Conservation (phyloP, 257 asterid genomes). For the Fraxinus pennsylvanica region DNA sequence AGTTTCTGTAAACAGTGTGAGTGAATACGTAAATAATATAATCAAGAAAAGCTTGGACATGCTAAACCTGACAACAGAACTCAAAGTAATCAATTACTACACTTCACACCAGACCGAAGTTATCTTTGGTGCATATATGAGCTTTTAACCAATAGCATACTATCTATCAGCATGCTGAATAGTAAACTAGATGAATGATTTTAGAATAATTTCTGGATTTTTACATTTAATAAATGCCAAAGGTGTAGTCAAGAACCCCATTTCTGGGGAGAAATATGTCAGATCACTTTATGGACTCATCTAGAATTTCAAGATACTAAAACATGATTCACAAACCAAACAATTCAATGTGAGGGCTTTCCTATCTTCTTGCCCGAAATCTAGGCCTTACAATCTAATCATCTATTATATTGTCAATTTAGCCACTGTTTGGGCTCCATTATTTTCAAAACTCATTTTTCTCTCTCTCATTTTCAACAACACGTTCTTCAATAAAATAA, state of each 20-base stretch:
- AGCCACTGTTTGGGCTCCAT: background rate
- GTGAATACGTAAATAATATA: constrained; percentile 3
- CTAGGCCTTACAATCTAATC: background rate
- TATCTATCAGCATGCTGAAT: background rate
- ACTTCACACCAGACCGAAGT: constrained; percentile 2
- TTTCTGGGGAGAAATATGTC: background rate
- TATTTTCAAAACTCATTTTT: no score
- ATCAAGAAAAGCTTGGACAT: constrained; percentile 1
- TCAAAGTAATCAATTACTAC: background rate
- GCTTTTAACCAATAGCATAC: constrained; percentile 1
- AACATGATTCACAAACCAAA: background rate
- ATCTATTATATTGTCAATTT: background rate
- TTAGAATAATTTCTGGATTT: background rate
- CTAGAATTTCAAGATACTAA: background rate
- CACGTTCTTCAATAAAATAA: no score
- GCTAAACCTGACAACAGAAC: constrained; percentile 11
- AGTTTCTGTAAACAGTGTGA: constrained; percentile 56
- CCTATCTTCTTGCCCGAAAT: background rate
- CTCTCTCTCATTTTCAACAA: no score
- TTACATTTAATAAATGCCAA: background rate
- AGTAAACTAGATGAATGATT: background rate
- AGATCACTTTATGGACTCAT: background rate
- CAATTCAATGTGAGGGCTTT: background rate
- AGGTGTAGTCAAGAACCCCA: background rate
- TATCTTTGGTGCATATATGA: background rate